These are phyloP conservation scores for Tylopilus subfusipes DNA, from an alignment of 768 basidiomycete species.

Conservation along the genomic window DNA sequence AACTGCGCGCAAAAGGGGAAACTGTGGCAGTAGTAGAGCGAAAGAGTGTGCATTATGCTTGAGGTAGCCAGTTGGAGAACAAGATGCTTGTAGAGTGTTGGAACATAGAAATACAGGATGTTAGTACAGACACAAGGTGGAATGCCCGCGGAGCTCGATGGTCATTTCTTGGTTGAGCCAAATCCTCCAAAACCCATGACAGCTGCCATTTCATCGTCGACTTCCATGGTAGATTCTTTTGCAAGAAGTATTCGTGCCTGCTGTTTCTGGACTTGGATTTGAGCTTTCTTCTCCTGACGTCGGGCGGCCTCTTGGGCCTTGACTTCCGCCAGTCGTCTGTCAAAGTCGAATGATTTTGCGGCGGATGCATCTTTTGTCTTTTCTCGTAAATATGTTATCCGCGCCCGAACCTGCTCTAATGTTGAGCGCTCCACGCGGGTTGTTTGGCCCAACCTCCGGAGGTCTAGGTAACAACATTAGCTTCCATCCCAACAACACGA, in stretches of 20 bases:
- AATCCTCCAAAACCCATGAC: slow-evolving; percentile 95
- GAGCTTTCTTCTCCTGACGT: slow-evolving; percentile 71
- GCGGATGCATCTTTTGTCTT: slow-evolving; percentile 78
- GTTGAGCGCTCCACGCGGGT: slow-evolving; percentile 90
- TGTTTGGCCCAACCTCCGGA: slow-evolving; percentile 92
- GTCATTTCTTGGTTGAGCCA: slow-evolving; percentile 77
- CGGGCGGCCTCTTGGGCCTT: slow-evolving; percentile 64
- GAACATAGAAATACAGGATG: slow-evolving; percentile 16
- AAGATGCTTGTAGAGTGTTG: slow-evolving; percentile 1
- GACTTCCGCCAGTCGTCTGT: slow-evolving; percentile 80
- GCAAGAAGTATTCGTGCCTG: slow-evolving; percentile 64
- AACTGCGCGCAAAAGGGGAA: no score
- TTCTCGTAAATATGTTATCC: slow-evolving; percentile 84
- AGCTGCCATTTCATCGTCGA: slow-evolving; percentile 64
- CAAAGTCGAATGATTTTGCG: slow-evolving; percentile 94
- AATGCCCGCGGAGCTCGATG: background rate
- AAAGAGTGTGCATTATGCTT: slow-evolving; percentile 21
- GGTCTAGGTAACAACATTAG: slow-evolving; percentile 50
- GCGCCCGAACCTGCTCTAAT: slow-evolving; percentile 85
- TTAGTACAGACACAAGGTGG: slow-evolving; percentile 5
- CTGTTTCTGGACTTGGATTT: slow-evolving; percentile 77
- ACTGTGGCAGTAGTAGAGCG: background rate
- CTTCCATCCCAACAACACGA: background rate
- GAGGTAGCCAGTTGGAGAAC: background rate
- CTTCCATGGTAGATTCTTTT: slow-evolving; percentile 44